Evolutionary conservation across 345 rosid genomes (phyloP).

Genomic region (Hirschfeldia incana): DNA sequence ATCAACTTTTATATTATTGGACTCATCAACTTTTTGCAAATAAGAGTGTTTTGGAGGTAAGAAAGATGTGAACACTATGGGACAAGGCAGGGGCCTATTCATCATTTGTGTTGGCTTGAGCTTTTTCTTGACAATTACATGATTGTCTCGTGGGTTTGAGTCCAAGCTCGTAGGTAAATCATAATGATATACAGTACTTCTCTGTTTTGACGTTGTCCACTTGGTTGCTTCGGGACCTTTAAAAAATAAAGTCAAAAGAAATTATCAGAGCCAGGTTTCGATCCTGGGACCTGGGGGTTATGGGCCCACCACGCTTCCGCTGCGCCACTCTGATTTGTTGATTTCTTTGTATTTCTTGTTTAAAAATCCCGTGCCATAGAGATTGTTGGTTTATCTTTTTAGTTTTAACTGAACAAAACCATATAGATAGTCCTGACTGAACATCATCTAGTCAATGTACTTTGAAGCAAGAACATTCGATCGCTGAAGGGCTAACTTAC

Average conservation of each 20-base stretch:
- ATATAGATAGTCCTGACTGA: not conserved
- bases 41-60: too few species aligned
- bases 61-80: too few species aligned
- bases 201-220: too few species aligned
- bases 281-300: constrained; percentile 86
- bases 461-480: too few species aligned
- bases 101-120: too few species aligned
- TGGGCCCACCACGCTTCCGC: constrained; percentile 90
- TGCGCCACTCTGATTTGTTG: constrained; percentile 72
- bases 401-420: not conserved
- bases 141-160: too few species aligned
- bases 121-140: too few species aligned
- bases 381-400: not conserved
- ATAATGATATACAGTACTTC: too few species aligned
- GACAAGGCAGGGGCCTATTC: too few species aligned
- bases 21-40: too few species aligned
- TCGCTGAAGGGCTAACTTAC: not conserved
- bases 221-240: not conserved
- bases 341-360: not conserved
- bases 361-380: not conserved
- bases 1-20: too few species aligned
- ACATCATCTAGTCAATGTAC: not conserved
- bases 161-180: not conserved
- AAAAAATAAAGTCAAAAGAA: not conserved
- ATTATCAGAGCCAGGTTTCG: constrained; percentile 67